Base-by-base conservation (phyloP, 1,284 basidiomycete species). In the Moesziomyces aphidis region DNA sequence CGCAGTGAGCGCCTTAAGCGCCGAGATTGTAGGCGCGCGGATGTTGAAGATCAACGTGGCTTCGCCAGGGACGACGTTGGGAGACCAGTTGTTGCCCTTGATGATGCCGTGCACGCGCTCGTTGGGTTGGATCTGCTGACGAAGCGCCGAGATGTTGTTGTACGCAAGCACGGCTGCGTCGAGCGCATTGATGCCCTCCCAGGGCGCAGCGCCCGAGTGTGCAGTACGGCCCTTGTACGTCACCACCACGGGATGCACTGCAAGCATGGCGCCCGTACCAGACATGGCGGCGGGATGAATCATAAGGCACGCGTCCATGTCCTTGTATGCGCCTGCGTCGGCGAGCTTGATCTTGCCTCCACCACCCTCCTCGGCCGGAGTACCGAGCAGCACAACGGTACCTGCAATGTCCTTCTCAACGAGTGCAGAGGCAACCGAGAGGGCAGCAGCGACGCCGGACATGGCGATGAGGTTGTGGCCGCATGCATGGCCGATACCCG, bases 391-490 rank as follows among this genome's bases (percentile, higher is more conserved):
- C 49, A 94, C 86, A 17, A 95, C 87, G 57, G 88, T 91, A 2
- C 93, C 94, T 2, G 90, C 78, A 43, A 92, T 87, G 74, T 90
- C 85, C 76, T 90, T 89, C 61, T 89, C 87, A 5, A 69, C 63
- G 77, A 94, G 84, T 7, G 90, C 90, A 31, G 88, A 87, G 78
- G 90, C 91, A 55, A 92, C 86, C 6, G 90, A 91, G 54, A 93
- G 85, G 9, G 93, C 90, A 17, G 92, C 89, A 13, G 90, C 93
- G 23, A 93, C 89, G 26, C 93, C 93, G 55, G 89, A 88, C 61
- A 92, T 90, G 34, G 92, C 92, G 63, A 95, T 95, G 59, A 95
- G 87, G 83, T 94, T 94, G 82, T 95, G 74, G 0, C 93, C 93
- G 78, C 93, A 94, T 0, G 91, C 93, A 83, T 94, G 90, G 5